A percentile compares a stretch with the other conserved stretches of the same genome.
Conservation (phyloP, 352 stramenopile species). For the Globisporangium yorkense region DNA sequence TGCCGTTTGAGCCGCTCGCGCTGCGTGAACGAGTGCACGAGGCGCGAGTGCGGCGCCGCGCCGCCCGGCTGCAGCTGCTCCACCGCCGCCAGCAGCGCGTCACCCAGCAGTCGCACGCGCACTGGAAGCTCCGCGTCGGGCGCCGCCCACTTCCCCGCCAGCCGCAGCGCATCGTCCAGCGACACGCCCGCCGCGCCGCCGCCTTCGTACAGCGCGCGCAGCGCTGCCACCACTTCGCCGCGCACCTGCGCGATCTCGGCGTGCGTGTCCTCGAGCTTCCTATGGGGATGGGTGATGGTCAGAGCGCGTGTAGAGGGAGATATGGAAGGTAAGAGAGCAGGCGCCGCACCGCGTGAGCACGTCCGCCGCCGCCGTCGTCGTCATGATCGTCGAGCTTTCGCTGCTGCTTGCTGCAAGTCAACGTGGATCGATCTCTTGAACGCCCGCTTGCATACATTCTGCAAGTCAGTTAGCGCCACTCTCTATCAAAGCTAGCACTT, state of each 20-base stretch:
- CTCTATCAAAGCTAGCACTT: not conserved
- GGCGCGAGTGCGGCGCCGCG: conserved; percentile 24
- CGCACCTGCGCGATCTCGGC: conserved; percentile 53
- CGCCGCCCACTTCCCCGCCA: conserved; percentile 44
- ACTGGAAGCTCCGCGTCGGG: conserved; percentile 33
- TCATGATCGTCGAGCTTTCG: not conserved
- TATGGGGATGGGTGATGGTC: conserved; percentile 7
- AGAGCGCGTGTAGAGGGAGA: not conserved
- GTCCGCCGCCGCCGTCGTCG: conserved; percentile 11
- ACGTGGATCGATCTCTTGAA: not conserved
- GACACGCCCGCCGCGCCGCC: conserved; percentile 40
- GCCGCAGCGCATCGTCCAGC: conserved; percentile 47
- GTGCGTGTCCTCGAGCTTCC: conserved; percentile 65
- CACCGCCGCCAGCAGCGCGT: conserved; percentile 39
- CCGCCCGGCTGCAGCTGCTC: conserved; percentile 38
- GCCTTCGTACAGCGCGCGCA: conserved; percentile 58
- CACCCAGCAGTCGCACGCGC: conserved; percentile 35
- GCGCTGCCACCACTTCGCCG: conserved; percentile 41
- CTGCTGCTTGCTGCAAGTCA: conserved; percentile 3
- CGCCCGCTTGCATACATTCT: too few relatives aligned
- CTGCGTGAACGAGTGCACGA: conserved; percentile 52
- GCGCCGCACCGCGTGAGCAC: conserved; percentile 13
- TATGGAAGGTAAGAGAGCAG: not conserved
- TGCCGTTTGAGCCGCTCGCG: conserved; percentile 52
- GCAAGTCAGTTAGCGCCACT: too few relatives aligned